Percentiles rank a stretch among this genome's conserved stretches.
phyloP scores from a whole-genome alignment of 2,329 filamentous ascomycete species.

The Talaromyces verruculosus region DNA sequence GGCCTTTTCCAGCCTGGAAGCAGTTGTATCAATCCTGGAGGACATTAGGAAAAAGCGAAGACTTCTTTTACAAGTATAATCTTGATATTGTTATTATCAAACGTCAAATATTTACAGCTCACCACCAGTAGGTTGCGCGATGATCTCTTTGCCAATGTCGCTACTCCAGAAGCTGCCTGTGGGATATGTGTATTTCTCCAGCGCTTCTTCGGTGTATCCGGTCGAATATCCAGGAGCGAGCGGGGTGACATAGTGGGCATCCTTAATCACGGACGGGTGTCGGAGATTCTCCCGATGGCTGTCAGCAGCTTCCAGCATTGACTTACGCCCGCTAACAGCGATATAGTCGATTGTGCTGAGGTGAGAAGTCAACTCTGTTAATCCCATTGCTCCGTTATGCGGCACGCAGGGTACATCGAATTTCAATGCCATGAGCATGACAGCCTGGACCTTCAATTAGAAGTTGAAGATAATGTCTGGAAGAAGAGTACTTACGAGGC shows the following conservation, averaged over 20 bases:
- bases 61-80: conserved; percentile 15
- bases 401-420: conserved; percentile 79
- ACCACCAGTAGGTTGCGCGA: conserved; percentile 34
- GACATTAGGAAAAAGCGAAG: conserved; percentile 16
- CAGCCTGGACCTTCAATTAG: conserved; percentile 23
- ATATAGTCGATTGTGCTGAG: conserved; percentile 91
- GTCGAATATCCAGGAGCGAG: conserved; percentile 32
- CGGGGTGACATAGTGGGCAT: conserved; percentile 32
- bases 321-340: conserved; percentile 75
- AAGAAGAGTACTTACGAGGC: conserved; percentile 51
- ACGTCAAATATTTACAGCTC: conserved; percentile 23
- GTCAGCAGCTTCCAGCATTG: conserved; percentile 86
- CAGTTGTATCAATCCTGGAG: conserved; percentile 13
- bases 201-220: conserved; percentile 32
- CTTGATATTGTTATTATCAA: background rate
- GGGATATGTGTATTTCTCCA: conserved; percentile 34
- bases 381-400: conserved; percentile 82
- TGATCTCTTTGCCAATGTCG: conserved; percentile 33
- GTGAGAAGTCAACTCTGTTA: conserved; percentile 93
- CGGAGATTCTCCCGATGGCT: conserved; percentile 50
- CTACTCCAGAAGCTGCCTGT: conserved; percentile 34
- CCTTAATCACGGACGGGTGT: conserved; percentile 29
- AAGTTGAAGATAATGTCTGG: background rate
- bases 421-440: conserved; percentile 33
- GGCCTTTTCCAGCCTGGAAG: conserved; percentile 14